Evolutionary conservation across 257 asterid species (phyloP).

Genomic region (Primulina tabacum): DNA sequence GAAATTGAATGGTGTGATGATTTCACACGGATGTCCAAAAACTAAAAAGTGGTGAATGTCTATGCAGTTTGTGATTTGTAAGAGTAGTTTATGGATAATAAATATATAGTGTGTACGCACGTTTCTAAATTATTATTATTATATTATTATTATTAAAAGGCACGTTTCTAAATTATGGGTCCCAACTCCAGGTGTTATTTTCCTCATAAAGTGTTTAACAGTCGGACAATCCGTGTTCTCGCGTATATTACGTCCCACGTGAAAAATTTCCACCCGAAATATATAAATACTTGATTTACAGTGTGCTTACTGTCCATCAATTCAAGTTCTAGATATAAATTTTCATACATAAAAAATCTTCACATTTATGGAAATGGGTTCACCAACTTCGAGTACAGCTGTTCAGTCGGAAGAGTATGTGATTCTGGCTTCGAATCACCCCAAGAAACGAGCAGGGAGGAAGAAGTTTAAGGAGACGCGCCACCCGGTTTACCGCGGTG

Average conservation of each 20-base stretch:
- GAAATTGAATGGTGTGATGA: no score
- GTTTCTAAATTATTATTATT: not conserved
- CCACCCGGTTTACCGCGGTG: slow-evolving; percentile 56
- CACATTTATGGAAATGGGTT: slow-evolving; percentile 18
- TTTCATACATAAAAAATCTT: no score
- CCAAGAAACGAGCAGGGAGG: slow-evolving; percentile 45
- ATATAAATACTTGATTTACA: not conserved
- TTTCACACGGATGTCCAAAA: no score
- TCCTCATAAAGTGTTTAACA: not conserved
- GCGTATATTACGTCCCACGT: slow-evolving; percentile 5
- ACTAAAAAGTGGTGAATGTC: no score
- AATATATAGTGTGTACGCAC: not conserved
- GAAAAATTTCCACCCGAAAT: not conserved
- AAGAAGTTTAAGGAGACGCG: slow-evolving; percentile 54
- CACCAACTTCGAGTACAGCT: slow-evolving; percentile 2
- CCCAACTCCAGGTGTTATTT: not conserved
- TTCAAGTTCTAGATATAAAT: no score
- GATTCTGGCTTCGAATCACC: slow-evolving; percentile 34
- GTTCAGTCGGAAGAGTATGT: slow-evolving; percentile 26
- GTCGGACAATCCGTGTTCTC: slow-evolving; percentile 13
- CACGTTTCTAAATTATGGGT: not conserved
- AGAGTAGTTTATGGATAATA: no score
- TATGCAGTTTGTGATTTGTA: no score
- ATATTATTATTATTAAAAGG: not conserved
- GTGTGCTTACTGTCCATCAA: no score